These are phyloP conservation scores for Hortiboletus campestris DNA, from an alignment of 768 basidiomycete species.

Conservation along the genomic window DNA sequence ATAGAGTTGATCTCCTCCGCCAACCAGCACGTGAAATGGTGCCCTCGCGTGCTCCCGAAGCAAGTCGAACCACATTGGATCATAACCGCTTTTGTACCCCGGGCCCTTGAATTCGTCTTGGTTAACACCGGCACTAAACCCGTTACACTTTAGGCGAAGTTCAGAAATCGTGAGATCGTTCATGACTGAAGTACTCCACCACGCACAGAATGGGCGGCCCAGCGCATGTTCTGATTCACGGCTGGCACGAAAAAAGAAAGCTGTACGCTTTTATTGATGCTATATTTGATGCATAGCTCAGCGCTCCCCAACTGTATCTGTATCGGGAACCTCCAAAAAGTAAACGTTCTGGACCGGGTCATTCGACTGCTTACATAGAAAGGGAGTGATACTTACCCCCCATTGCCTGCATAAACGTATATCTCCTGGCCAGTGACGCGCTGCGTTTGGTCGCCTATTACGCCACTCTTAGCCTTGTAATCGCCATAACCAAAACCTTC, in stretches of 20 bases:
- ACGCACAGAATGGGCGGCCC: conserved; percentile 84
- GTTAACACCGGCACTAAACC: conserved; percentile 87
- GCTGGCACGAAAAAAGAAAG: conserved; percentile 85
- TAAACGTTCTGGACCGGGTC: conserved; percentile 59
- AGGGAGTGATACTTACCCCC: conserved; percentile 42
- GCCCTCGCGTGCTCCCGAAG: conserved; percentile 72
- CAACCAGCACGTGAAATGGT: conserved; percentile 90
- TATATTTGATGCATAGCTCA: conserved; percentile 80
- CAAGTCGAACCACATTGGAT: conserved; percentile 94
- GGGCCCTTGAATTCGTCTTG: conserved; percentile 82
- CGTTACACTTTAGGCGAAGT: conserved; percentile 62
- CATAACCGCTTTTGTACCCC: conserved; percentile 78
- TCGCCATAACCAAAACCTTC: conserved; percentile 6
- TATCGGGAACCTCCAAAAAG: conserved; percentile 93
- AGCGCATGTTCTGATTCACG: conserved; percentile 78
- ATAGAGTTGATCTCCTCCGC: conserved; percentile 93
- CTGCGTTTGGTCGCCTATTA: conserved; percentile 36
- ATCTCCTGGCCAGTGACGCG: conserved; percentile 63
- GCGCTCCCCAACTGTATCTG: conserved; percentile 67
- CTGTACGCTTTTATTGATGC: conserved; percentile 75
- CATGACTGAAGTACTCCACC: not conserved
- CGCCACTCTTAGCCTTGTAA: conserved; percentile 19
- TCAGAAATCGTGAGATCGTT: not conserved
- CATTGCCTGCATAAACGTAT: conserved; percentile 60
- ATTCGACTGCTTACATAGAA: not conserved